Conservation (phyloP, 1,139 yeast genomes). For the Candida sp. region DNA sequence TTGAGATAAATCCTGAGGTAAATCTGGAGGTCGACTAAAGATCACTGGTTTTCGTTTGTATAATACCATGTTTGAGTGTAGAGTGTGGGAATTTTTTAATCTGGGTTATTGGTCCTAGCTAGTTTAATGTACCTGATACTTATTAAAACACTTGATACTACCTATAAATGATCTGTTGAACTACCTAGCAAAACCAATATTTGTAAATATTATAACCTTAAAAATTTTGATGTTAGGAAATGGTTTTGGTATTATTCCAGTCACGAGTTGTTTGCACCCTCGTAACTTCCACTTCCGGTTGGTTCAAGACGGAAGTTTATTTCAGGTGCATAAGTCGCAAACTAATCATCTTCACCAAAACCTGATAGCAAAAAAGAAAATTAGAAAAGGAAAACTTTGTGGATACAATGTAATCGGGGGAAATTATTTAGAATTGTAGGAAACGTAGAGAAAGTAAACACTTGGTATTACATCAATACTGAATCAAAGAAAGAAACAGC, state of each 20-base stretch:
- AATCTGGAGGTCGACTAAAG: conserved; percentile 50
- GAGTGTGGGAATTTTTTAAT: too few species aligned
- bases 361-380: too few species aligned
- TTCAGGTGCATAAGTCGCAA: neutral
- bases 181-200: neutral
- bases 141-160: neutral
- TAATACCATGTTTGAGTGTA: conserved; percentile 45
- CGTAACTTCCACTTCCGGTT: neutral
- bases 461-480: too few species aligned
- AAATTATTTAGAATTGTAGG: too few species aligned
- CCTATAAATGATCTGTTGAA: neutral
- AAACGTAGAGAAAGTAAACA: too few species aligned
- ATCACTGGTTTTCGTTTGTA: conserved; percentile 71
- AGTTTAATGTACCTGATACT: too few species aligned
- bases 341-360: too few species aligned
- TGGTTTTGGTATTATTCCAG: neutral
- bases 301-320: neutral
- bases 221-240: neutral
- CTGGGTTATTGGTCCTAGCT: too few species aligned
- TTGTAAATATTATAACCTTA: neutral
- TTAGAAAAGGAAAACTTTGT: too few species aligned
- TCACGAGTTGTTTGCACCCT: neutral
- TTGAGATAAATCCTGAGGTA: conserved; percentile 51
- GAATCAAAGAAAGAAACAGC: too few species aligned
- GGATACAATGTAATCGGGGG: too few species aligned